Conservation (phyloP, 441 rosid species). For the Erysimum pusillum region DNA sequence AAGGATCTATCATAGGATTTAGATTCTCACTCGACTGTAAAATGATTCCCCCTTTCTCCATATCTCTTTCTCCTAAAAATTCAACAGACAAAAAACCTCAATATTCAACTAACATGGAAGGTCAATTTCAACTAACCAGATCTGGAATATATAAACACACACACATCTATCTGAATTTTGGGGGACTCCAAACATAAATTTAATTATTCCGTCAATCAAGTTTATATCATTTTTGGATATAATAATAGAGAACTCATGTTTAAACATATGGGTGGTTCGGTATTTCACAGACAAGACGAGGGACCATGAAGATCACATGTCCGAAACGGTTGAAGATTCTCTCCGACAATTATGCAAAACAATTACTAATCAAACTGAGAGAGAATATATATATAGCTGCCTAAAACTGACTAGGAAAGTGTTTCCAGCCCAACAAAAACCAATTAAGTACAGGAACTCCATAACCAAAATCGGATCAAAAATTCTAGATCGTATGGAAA, state of each 20-base stretch:
- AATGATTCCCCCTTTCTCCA: conserved; percentile 65
- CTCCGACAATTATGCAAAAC: conserved; percentile 44
- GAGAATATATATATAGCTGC: conserved; percentile 18
- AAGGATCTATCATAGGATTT: conserved; percentile 57
- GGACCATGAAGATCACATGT: conserved; percentile 48
- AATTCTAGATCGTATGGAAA: conserved; percentile 26
- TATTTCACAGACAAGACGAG: conserved; percentile 41
- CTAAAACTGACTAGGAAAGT: conserved; percentile 11
- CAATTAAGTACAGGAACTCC: background rate
- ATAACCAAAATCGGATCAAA: conserved; percentile 28
- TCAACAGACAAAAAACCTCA: conserved; percentile 17
- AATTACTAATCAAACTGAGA: conserved; percentile 38
- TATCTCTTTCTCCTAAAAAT: conserved; percentile 61
- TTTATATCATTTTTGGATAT: conserved; percentile 20
- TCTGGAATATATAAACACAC: conserved; percentile 7
- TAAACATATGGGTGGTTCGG: conserved; percentile 42
- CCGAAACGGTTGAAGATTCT: conserved; percentile 46
- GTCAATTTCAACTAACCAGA: conserved; percentile 34
- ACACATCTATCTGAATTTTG: conserved; percentile 14
- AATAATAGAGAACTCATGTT: conserved; percentile 4
- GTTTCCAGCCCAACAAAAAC: conserved; percentile 25
- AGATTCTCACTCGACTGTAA: conserved; percentile 49
- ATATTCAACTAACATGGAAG: conserved; percentile 5
- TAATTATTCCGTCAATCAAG: conserved; percentile 24
- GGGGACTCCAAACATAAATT: background rate